Conservation (phyloP, 2,329 filamentous ascomycete genomes). For the Mollisia scopiformis region DNA sequence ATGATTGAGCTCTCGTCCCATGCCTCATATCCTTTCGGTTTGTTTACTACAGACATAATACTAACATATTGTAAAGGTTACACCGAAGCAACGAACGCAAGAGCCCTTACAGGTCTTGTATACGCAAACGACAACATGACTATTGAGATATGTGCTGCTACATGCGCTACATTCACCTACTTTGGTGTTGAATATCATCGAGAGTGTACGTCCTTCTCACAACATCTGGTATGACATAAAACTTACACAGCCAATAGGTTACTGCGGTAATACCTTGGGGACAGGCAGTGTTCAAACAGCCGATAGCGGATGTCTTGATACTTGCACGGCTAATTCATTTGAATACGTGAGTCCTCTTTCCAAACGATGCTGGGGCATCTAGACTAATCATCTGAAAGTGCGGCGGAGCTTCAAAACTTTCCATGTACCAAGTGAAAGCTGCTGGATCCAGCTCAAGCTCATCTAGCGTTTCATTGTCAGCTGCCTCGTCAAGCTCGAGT, state of each 20-base stretch:
- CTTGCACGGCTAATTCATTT: conserved; percentile 28
- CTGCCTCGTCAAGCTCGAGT: neutral
- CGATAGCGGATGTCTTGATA: conserved; percentile 28
- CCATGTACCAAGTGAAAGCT: conserved; percentile 23
- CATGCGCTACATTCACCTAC: conserved; percentile 31
- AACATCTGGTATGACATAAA: neutral
- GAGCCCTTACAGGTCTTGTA: conserved; percentile 27
- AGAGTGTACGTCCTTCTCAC: conserved; percentile 26
- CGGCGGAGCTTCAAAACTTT: conserved; percentile 26
- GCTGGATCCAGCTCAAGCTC: neutral
- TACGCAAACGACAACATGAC: conserved; percentile 28
- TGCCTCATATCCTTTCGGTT: neutral
- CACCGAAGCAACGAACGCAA: conserved; percentile 32
- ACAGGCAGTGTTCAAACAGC: conserved; percentile 24
- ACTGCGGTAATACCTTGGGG: conserved; percentile 31
- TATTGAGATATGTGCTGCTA: conserved; percentile 33
- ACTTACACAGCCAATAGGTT: conserved; percentile 19
- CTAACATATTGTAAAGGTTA: conserved; percentile 33
- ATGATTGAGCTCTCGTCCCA: no score
- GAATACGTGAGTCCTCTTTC: conserved; percentile 33
- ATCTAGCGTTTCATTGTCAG: neutral
- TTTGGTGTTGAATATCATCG: conserved; percentile 40
- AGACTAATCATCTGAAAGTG: conserved; percentile 20
- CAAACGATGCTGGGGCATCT: neutral
- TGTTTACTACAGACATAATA: neutral